A percentile compares a stretch with the other conserved stretches of the same genome.
Conservation (phyloP, 768 basidiomycete species). For the Piloderma croceum region DNA sequence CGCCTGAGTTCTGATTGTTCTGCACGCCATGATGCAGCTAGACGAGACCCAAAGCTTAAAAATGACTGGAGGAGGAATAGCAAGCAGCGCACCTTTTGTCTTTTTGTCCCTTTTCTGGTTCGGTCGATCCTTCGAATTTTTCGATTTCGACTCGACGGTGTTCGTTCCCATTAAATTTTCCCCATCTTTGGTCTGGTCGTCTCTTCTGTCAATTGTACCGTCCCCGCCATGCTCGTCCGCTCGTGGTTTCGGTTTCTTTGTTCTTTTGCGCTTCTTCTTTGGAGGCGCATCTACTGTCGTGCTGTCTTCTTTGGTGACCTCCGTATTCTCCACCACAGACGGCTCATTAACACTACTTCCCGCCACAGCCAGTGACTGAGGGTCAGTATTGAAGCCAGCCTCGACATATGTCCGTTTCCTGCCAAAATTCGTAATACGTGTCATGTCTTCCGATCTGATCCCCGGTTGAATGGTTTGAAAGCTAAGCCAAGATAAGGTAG, state of each 20-base stretch:
- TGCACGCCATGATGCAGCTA: conserved; percentile 21
- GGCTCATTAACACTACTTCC: too few species aligned
- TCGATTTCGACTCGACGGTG: conserved; percentile 10
- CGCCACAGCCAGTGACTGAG: conserved; percentile 6
- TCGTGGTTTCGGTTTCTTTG: conserved; percentile 40
- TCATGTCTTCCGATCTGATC: too few species aligned
- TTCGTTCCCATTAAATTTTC: conserved; percentile 9
- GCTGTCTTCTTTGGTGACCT: too few species aligned
- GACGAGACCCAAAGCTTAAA: conserved; percentile 12
- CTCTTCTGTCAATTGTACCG: not conserved
- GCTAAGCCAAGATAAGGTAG: too few species aligned
- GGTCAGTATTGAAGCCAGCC: conserved; percentile 43
- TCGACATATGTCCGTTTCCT: conserved; percentile 67
- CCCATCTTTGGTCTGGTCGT: conserved; percentile 1
- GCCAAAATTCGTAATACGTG: conserved; percentile 69
- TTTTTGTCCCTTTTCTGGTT: conserved; percentile 14
- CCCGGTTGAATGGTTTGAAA: too few species aligned
- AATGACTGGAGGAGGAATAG: conserved; percentile 16
- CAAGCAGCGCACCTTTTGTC: conserved; percentile 12
- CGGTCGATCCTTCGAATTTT: conserved; percentile 15
- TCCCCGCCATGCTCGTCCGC: conserved; percentile 21
- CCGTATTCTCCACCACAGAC: too few species aligned
- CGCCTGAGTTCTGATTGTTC: conserved; percentile 53
- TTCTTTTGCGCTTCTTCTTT: conserved; percentile 59
- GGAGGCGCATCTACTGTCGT: conserved; percentile 28